Percentiles rank a stretch among this genome's conserved stretches.
Conservation (phyloP, 345 rosid genomes). For the Brassica juncea region DNA sequence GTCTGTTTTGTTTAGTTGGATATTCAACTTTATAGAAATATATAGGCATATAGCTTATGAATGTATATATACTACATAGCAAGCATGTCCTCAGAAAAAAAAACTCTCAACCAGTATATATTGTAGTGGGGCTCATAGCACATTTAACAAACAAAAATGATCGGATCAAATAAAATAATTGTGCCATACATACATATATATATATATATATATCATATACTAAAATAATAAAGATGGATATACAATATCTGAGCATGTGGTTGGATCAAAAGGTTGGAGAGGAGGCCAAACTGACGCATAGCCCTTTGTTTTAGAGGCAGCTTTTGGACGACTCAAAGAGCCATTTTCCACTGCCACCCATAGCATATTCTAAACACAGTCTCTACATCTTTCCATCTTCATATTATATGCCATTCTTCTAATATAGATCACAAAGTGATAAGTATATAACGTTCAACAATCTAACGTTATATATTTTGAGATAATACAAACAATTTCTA, state of each 20-base stretch:
- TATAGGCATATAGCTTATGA: neutral
- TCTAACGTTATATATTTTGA: neutral
- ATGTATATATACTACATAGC: neutral
- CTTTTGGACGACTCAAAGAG: slow-evolving; percentile 61
- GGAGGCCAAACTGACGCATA: slow-evolving; percentile 19
- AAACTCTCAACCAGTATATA: too few species aligned
- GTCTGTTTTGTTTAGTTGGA: neutral
- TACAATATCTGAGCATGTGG: slow-evolving; percentile 36
- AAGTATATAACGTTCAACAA: neutral
- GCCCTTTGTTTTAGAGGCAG: slow-evolving; percentile 42
- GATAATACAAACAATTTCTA: neutral
- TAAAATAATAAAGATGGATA: slow-evolving; percentile 14
- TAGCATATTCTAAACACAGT: slow-evolving; percentile 17
- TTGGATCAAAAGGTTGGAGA: slow-evolving; percentile 38
- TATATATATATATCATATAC: neutral
- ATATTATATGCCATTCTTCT: neutral
- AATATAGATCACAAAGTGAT: neutral
- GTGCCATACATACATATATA: slow-evolving; percentile 10
- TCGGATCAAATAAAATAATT: neutral
- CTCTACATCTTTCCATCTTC: neutral
- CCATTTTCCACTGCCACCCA: slow-evolving; percentile 28
- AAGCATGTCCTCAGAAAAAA: neutral
- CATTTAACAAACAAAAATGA: neutral
- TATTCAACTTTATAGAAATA: neutral
- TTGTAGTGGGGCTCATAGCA: neutral